Percentiles rank a stretch among this genome's conserved stretches.
These are phyloP conservation scores for Fusarium sp. DNA, from an alignment of 2,329 filamentous ascomycete genomes.

Conservation along the genomic window DNA sequence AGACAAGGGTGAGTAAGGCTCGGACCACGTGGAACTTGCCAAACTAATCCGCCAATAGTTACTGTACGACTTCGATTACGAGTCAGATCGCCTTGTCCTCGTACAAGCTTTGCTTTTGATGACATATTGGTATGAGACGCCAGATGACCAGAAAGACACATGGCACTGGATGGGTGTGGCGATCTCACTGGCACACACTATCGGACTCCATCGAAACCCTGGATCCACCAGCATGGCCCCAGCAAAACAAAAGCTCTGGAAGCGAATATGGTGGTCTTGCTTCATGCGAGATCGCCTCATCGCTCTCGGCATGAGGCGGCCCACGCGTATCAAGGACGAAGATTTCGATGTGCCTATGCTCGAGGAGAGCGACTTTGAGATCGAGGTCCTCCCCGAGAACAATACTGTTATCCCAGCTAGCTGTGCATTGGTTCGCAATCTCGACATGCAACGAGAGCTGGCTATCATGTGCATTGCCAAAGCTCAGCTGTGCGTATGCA, in stretches of 20 bases:
- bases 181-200: constrained; percentile 90
- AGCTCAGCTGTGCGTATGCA: constrained; percentile 86
- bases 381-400: constrained; percentile 70
- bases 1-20: constrained; percentile 73
- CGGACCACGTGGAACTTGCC: neutral
- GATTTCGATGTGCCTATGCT: constrained; percentile 96
- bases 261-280: constrained; percentile 97
- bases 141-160: constrained; percentile 95
- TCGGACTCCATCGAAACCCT: constrained; percentile 89
- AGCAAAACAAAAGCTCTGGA: constrained; percentile 84
- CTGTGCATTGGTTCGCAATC: constrained; percentile 75
- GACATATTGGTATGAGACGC: constrained; percentile 98
- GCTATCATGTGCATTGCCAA: constrained; percentile 92
- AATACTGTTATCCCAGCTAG: constrained; percentile 73
- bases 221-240: constrained; percentile 76
- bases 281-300: constrained; percentile 95
- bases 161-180: constrained; percentile 99
- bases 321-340: constrained; percentile 89
- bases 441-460: constrained; percentile 77
- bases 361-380: constrained; percentile 83
- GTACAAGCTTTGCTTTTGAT: constrained; percentile 90
- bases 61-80: constrained; percentile 95
- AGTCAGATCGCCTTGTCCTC: constrained; percentile 85
- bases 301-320: constrained; percentile 90
- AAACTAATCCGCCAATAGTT: constrained; percentile 57